Conservation (phyloP, 1,139 yeast species). For the Wickerhamomyces sp. region DNA sequence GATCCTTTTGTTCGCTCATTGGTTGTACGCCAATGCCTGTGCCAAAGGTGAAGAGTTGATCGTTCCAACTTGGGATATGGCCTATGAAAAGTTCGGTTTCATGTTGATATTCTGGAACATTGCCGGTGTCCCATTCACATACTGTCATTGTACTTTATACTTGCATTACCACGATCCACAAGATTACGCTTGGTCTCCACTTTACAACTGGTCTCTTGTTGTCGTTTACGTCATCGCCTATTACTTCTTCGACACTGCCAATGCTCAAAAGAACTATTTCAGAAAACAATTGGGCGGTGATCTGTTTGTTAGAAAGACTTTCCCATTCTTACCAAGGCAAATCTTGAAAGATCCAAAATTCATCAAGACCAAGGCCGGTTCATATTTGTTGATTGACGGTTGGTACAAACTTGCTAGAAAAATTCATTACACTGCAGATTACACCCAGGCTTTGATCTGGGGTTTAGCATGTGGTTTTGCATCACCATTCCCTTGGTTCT, state of each 20-base stretch:
- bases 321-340: conserved; percentile 89
- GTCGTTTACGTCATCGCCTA: conserved; percentile 61
- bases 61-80: conserved; percentile 99
- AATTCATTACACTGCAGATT: conserved; percentile 93
- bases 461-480: conserved; percentile 83
- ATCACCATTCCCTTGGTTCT: conserved; percentile 93
- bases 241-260: conserved; percentile 91
- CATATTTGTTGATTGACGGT: conserved; percentile 81
- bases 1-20: conserved; percentile 76
- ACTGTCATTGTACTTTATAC: conserved; percentile 87
- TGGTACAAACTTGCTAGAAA: conserved; percentile 93
- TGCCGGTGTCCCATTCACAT: conserved; percentile 98
- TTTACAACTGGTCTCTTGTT: conserved; percentile 53
- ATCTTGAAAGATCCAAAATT: conserved; percentile 77
- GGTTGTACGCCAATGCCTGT: conserved; percentile 95
- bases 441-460: conserved; percentile 85
- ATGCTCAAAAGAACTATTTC: conserved; percentile 93
- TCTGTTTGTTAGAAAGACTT: conserved; percentile 65
- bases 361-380: conserved; percentile 80
- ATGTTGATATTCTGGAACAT: conserved; percentile 98
- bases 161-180: conserved; percentile 76
- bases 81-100: conserved; percentile 96
- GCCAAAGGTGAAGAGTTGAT: conserved; percentile 96
- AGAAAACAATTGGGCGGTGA: conserved; percentile 86
- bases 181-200: conserved; percentile 68